Evolutionary conservation across 176 grass and related monocot genomes (phyloP).

Genomic region (Zizania latifolia): DNA sequence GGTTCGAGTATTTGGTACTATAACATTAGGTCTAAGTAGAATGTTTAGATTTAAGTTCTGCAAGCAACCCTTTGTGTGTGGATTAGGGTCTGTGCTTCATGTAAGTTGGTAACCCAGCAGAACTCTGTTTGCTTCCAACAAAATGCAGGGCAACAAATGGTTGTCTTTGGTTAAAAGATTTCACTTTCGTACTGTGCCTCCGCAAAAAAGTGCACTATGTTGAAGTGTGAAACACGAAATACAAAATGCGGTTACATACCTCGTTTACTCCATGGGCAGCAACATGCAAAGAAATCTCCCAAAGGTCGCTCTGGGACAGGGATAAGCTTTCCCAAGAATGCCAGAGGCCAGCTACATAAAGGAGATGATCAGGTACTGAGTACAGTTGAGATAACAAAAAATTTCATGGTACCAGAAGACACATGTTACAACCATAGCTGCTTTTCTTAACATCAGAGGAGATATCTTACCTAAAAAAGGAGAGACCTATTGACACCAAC

Average conservation of each 20-base stretch:
- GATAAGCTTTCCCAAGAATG: constrained; percentile 61
- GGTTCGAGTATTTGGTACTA: neutral
- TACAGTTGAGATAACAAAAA: neutral
- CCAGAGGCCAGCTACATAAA: constrained; percentile 57
- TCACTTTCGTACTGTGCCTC: neutral
- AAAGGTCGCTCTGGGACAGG: constrained; percentile 52
- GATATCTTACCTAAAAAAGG: constrained; percentile 43
- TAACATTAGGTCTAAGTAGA: neutral
- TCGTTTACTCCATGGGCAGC: constrained; percentile 29
- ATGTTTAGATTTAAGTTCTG: neutral
- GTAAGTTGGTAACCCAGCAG: too few species aligned
- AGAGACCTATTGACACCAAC: constrained; percentile 66
- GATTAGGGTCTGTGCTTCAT: too few species aligned
- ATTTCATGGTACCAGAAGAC: neutral
- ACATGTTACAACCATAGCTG: neutral
- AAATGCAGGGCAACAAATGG: too few species aligned
- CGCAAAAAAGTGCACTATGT: neutral
- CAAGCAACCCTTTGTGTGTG: neutral
- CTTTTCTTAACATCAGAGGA: neutral
- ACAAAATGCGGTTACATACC: neutral
- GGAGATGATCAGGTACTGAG: constrained; percentile 7
- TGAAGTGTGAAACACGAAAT: neutral
- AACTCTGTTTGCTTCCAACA: too few species aligned
- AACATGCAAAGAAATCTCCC: constrained; percentile 32
- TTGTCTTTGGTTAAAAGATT: too few species aligned